A percentile compares a stretch with the other conserved stretches of the same genome.
Conservation (phyloP, 1,284 basidiomycete genomes). For the Grifola frondosa region DNA sequence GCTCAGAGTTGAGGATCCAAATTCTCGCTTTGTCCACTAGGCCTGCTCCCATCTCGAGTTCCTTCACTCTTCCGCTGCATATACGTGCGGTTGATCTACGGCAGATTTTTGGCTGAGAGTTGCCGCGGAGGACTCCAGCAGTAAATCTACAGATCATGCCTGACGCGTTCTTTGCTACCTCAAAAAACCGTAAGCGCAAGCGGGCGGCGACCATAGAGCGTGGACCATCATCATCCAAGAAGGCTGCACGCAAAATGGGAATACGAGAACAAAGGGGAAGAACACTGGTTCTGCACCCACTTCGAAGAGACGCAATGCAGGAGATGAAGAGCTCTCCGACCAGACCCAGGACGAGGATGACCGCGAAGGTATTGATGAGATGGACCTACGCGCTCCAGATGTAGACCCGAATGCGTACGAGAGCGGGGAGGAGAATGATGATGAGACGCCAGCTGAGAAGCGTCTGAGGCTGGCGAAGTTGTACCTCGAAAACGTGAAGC, state of each 20-base stretch:
- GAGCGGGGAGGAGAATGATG: slow-evolving; percentile 78
- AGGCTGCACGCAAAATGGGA: slow-evolving; percentile 18
- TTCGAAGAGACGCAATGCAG: slow-evolving; percentile 31
- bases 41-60: no score
- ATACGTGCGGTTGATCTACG: no score
- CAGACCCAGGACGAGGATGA: slow-evolving; percentile 56
- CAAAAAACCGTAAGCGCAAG: slow-evolving; percentile 72
- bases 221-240: slow-evolving; percentile 30
- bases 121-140: background rate
- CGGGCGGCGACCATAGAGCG: slow-evolving; percentile 40
- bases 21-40: no score
- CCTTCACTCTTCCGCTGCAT: no score
- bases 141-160: slow-evolving; percentile 49
- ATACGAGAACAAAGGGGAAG: slow-evolving; percentile 14
- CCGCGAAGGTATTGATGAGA: slow-evolving; percentile 60
- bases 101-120: no score
- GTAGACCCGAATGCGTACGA: slow-evolving; percentile 48
- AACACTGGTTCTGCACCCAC: slow-evolving; percentile 20
- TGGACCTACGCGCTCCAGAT: slow-evolving; percentile 70
- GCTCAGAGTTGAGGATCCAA: no score
- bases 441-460: slow-evolving; percentile 95
- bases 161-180: slow-evolving; percentile 77
- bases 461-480: slow-evolving; percentile 86
- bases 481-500: slow-evolving; percentile 86
- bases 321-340: slow-evolving; percentile 78